Evolutionary conservation across 345 rosid genomes (phyloP).

Genomic region (Jatropha curcas): DNA sequence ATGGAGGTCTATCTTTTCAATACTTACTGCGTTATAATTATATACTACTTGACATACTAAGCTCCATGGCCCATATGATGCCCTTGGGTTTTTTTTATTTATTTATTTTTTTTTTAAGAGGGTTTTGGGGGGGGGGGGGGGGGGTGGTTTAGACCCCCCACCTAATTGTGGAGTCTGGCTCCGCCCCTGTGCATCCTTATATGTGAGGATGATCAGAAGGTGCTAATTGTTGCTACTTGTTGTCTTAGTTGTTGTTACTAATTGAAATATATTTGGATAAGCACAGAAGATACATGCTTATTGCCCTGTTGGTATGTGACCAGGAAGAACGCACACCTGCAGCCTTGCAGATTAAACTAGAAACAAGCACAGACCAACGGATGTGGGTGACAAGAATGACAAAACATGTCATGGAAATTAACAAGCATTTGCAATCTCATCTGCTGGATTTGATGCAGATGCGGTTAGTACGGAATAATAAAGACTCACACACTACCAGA

Average conservation of each 20-base stretch:
- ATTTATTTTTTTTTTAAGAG: no score
- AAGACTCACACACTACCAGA: not conserved
- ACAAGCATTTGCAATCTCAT: constrained; percentile 41
- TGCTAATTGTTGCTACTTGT: not conserved
- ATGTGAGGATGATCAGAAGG: not conserved
- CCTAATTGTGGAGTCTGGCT: no score
- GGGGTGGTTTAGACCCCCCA: no score
- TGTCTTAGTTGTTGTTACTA: not conserved
- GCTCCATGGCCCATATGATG: not conserved
- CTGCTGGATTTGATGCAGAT: constrained; percentile 45
- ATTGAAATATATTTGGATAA: not conserved
- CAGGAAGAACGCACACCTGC: constrained; percentile 41
- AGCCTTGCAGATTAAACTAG: constrained; percentile 43
- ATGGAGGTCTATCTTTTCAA: constrained; percentile 36
- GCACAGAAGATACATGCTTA: not conserved
- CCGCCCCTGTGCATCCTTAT: no score
- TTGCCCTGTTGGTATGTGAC: constrained; percentile 18
- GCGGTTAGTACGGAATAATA: constrained; percentile 23
- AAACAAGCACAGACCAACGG: constrained; percentile 29
- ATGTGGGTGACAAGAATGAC: constrained; percentile 44
- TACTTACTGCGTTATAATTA: no score
- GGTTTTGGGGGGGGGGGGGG: no score
- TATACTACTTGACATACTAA: no score
- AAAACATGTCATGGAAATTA: constrained; percentile 53
- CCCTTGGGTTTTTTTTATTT: no score